Percentiles rank a stretch among this genome's conserved stretches.
phyloP scores from a whole-genome alignment of 495 filamentous ascomycete species.

The Penicillium verhagenii region DNA sequence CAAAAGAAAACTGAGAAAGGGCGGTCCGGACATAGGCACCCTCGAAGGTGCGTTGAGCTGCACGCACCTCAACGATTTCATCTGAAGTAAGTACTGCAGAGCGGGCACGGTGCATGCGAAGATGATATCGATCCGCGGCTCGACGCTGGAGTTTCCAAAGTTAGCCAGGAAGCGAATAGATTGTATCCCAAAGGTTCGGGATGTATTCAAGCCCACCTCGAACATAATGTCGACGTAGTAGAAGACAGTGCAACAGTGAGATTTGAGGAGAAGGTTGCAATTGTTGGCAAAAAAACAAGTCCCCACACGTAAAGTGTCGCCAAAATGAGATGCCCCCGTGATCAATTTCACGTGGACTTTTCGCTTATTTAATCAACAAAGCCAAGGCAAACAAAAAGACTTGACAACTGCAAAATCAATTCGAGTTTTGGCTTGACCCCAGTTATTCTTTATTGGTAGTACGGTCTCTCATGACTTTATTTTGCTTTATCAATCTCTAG shows the following conservation, averaged over 20 bases:
- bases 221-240: neutral
- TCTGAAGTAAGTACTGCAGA: constrained; percentile 57
- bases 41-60: constrained; percentile 53
- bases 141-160: constrained; percentile 38
- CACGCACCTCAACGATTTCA: constrained; percentile 9
- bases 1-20: constrained; percentile 89
- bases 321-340: neutral
- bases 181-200: neutral
- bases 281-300: neutral
- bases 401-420: neutral
- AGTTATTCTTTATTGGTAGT: neutral
- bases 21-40: constrained; percentile 95
- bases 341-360: neutral
- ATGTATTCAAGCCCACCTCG: neutral
- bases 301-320: neutral
- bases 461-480: neutral
- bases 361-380: neutral
- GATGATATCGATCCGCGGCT: constrained; percentile 42
- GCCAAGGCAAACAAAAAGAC: too few species aligned
- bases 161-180: constrained; percentile 27
- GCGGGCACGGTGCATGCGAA: constrained; percentile 70
- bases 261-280: neutral
- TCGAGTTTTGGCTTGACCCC: neutral
- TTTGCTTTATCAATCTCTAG: too few species aligned
- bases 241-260: neutral